A percentile compares a stretch with the other conserved stretches of the same genome.
Evolutionary conservation across 1,284 basidiomycete species (phyloP).

Genomic region (Leccinum fuscescens): DNA sequence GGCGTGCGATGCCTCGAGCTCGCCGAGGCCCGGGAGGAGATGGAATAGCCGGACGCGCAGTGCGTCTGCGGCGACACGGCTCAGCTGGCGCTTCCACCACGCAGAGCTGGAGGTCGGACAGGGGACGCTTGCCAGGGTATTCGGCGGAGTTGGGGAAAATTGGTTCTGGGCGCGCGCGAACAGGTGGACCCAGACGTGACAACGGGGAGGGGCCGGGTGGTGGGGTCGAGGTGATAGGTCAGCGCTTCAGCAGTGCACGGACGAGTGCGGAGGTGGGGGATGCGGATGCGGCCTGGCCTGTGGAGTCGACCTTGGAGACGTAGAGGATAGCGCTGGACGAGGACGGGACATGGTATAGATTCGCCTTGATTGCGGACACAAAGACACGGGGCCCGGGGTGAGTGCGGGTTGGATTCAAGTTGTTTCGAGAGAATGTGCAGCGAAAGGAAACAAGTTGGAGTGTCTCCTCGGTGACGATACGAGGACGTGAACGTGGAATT

Average conservation of each 20-base stretch:
- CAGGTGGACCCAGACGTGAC: constrained; percentile 76
- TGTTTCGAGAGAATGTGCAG: constrained; percentile 29
- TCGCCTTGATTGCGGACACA: too few species aligned
- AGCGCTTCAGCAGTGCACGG: constrained; percentile 51
- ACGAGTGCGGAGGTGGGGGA: constrained; percentile 72
- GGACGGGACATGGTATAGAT: too few species aligned
- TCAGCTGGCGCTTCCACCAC: constrained; percentile 88
- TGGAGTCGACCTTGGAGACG: constrained; percentile 92
- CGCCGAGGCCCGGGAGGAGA: constrained; percentile 70
- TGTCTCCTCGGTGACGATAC: constrained; percentile 70
- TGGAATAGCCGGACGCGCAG: constrained; percentile 50
- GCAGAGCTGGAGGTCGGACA: too few species aligned
- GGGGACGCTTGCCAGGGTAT: too few species aligned
- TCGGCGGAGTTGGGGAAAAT: constrained; percentile 33
- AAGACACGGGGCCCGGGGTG: too few species aligned
- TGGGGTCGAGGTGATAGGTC: constrained; percentile 64
- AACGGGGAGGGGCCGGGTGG: constrained; percentile 56
- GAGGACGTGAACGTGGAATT: constrained; percentile 74
- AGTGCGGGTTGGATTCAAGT: too few species aligned
- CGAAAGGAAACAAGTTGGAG: constrained; percentile 73
- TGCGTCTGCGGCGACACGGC: constrained; percentile 43
- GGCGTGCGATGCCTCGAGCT: constrained; percentile 67
- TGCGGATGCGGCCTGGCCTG: constrained; percentile 66
- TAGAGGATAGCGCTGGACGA: constrained; percentile 70
- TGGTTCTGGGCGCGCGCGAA: constrained; percentile 91